Base-by-base conservation (phyloP, 192 early-diverging fungal species). In the Coemansia biformis region DNA sequence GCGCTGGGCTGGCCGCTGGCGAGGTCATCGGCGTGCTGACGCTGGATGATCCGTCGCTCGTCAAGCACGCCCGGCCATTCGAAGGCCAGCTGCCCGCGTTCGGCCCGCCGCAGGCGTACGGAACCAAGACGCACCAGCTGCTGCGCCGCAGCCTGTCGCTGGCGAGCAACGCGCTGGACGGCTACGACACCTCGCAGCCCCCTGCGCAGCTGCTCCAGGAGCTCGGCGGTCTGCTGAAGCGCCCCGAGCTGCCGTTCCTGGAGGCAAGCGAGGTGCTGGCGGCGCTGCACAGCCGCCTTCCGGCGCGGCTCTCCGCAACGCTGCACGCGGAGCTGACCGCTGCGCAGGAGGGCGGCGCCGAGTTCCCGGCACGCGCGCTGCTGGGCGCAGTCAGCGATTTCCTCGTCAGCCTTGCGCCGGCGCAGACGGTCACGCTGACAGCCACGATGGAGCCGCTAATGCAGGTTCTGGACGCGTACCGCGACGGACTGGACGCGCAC, bases 21-120 rank as follows among this genome's bases (percentile, higher is more conserved):
- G 96, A 99, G 59, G 85, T 99, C 41, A 86, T 99, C 54, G 96
- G 88, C 52, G 82, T 83, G 38, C 77, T 99, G 48, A 81, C 81
- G n/a, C 79, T 99, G 42, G 96, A 99, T 62, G 93, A 99, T 50
- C 92, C 92, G 34, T 85, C 81, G 40, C 81, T 79, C 22, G 96
- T 99, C 48, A 89, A 89, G 65, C 84, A 89, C 38, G 93, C 96
- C 23, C 79, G 81, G 53, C 81, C 84, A 31, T 99, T 86, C 44
- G 83, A 81, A 56, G 87, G 87, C 48, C 83, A 87, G 66, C 67
- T 87, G 19, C 72, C 83, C 8, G 24, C 57, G 6, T 78, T 81
- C 49, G 88, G 91, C 14, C 80, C 87, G 39, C 89, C 94, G 24
- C 86, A 89, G 38, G 75, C 89, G 14, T 69, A 73, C 42, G 92